A percentile compares a stretch with the other conserved stretches of the same genome.
These are phyloP conservation scores for Bassia scoparia DNA, from an alignment of 148 eudicot species.

Conservation along the genomic window DNA sequence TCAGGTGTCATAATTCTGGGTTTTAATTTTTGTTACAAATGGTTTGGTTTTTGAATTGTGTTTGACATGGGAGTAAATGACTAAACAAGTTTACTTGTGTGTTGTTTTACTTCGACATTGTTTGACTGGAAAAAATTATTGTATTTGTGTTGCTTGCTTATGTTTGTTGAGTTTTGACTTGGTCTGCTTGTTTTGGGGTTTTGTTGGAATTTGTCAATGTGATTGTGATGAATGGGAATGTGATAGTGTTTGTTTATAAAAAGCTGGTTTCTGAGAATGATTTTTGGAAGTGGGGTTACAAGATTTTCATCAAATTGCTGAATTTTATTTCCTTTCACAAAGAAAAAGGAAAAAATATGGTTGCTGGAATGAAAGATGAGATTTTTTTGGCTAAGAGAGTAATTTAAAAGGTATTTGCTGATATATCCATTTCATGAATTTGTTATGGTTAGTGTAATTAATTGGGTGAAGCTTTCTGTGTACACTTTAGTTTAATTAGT, in stretches of 20 bases:
- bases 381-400: not conserved
- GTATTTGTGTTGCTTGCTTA: not conserved
- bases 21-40: not conserved
- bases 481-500: not conserved
- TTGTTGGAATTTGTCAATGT: constrained; percentile 19
- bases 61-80: not conserved
- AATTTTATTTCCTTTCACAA: not conserved
- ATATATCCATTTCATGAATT: not conserved
- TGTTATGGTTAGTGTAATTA: not conserved
- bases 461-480: not conserved
- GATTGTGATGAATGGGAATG: not conserved
- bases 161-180: constrained; percentile 18
- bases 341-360: not conserved
- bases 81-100: not conserved
- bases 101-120: not conserved
- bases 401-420: not conserved
- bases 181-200: constrained; percentile 10
- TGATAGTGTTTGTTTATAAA: not conserved
- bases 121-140: constrained; percentile 13
- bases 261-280: not conserved
- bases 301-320: not conserved
- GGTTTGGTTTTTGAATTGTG: not conserved
- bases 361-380: not conserved
- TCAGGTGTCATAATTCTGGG: constrained; percentile 1
- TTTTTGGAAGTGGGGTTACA: not conserved